Conservation (phyloP, 495 filamentous ascomycete species). For the Aspergillus saccharolyticus region DNA sequence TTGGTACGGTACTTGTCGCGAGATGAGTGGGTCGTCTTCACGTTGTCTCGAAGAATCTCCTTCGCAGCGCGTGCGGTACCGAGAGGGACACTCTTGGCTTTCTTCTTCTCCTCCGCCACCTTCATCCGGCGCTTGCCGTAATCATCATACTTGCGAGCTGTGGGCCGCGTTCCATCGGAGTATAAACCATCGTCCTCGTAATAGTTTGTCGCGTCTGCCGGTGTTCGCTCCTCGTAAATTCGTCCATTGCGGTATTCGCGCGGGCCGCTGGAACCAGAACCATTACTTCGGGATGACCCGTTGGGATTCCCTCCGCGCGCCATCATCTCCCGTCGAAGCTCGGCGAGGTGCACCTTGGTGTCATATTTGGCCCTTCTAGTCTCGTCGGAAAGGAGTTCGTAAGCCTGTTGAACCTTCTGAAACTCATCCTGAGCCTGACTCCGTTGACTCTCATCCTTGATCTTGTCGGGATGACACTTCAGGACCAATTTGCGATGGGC, state of each 20-base stretch:
- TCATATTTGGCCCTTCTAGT: slow-evolving; percentile 69
- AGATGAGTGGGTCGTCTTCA: slow-evolving; percentile 30
- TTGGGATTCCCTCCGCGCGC: slow-evolving; percentile 31
- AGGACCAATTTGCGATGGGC: slow-evolving; percentile 90
- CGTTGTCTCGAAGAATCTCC: slow-evolving; percentile 28
- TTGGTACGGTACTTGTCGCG: slow-evolving; percentile 46
- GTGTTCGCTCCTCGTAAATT: slow-evolving; percentile 44
- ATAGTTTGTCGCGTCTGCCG: slow-evolving; percentile 26
- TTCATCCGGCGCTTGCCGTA: slow-evolving; percentile 36
- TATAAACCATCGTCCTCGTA: slow-evolving; percentile 37
- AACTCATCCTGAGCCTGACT: slow-evolving; percentile 75
- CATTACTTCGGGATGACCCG: slow-evolving; percentile 1
- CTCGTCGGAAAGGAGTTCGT: slow-evolving; percentile 84
- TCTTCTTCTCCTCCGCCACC: slow-evolving; percentile 35
- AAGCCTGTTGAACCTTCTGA: slow-evolving; percentile 88
- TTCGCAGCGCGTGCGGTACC: slow-evolving; percentile 24
- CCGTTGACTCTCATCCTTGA: slow-evolving; percentile 67
- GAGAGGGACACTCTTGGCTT: slow-evolving; percentile 24
- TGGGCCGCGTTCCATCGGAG: slow-evolving; percentile 34
- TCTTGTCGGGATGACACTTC: slow-evolving; percentile 93
- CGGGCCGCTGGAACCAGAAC: slow-evolving; percentile 18
- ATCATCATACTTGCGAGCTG: slow-evolving; percentile 40
- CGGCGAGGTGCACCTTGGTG: slow-evolving; percentile 59
- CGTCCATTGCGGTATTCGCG: slow-evolving; percentile 44
- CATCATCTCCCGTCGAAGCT: slow-evolving; percentile 50